These are phyloP conservation scores for Crithidia fasciculata DNA, from an alignment of 208 protist species.

Conservation along the genomic window DNA sequence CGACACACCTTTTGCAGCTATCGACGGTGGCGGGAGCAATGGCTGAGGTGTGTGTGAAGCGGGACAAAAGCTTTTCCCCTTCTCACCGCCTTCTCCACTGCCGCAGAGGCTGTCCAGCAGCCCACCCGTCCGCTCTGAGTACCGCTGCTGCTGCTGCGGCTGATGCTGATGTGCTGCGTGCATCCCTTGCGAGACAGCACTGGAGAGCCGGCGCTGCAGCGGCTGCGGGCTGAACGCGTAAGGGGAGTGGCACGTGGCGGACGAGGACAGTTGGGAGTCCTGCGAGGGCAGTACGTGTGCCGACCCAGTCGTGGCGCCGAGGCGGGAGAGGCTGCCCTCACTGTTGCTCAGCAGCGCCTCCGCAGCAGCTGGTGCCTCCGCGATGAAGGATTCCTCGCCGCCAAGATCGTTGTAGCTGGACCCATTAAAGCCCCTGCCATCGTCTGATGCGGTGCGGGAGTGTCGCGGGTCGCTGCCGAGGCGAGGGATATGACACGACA, in stretches of 20 bases:
- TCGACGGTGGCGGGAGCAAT: not conserved
- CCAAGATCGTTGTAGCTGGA: too few relatives aligned
- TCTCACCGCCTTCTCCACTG: not conserved
- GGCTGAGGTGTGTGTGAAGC: not conserved
- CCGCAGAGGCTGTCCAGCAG: not conserved
- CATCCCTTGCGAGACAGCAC: not conserved
- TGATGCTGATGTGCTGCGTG: not conserved
- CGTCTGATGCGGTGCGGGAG: too few relatives aligned
- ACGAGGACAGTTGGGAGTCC: too few relatives aligned
- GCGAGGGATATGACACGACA: not conserved
- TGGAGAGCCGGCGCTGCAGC: slow-evolving; percentile 14
- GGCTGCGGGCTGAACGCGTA: not conserved
- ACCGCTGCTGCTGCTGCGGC: not conserved
- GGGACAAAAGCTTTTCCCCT: too few relatives aligned
- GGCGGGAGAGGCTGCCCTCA: too few relatives aligned
- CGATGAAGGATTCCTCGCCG: too few relatives aligned
- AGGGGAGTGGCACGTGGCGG: not conserved
- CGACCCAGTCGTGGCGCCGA: too few relatives aligned
- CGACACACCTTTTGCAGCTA: not conserved
- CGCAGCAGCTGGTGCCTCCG: too few relatives aligned
- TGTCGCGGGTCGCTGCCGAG: not conserved
- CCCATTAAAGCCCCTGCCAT: too few relatives aligned
- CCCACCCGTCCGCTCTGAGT: not conserved
- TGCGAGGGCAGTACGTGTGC: too few relatives aligned
- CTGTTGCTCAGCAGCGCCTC: too few relatives aligned